A percentile compares a stretch with the other conserved stretches of the same genome.
phyloP scores from a whole-genome alignment of 768 basidiomycete species.

The Leucocoprinus sp. region DNA sequence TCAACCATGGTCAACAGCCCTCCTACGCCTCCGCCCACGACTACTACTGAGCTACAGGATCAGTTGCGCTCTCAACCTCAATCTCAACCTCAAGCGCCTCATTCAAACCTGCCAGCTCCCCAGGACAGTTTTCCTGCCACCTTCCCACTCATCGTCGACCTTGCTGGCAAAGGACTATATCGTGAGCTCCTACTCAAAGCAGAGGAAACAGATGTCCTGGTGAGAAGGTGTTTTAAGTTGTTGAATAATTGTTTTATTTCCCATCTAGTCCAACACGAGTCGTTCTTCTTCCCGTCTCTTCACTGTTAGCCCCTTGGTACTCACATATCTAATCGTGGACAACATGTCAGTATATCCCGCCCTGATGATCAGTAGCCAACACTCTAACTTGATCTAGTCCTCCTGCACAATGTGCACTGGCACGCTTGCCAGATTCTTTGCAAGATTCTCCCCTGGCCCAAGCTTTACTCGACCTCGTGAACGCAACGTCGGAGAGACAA shows the following conservation, averaged over 20 bases:
- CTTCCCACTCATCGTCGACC: conserved; percentile 36
- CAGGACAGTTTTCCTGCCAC: conserved; percentile 35
- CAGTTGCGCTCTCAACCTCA: conserved; percentile 26
- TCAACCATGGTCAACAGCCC: conserved; percentile 46
- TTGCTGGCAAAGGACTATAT: conserved; percentile 37
- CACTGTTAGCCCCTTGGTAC: conserved; percentile 49
- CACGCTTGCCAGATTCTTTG: conserved; percentile 45
- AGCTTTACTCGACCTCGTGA: conserved; percentile 37
- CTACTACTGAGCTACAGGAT: conserved; percentile 47
- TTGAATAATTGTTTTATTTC: conserved; percentile 1
- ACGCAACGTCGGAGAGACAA: conserved; percentile 45
- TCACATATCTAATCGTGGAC: conserved; percentile 57
- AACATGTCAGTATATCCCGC: conserved; percentile 39
- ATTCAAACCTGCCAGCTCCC: conserved; percentile 6
- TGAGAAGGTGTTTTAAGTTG: conserved; percentile 22
- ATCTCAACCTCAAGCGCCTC: conserved; percentile 22
- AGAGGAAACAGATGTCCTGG: conserved; percentile 47
- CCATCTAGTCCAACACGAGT: conserved; percentile 23
- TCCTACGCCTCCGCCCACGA: conserved; percentile 56
- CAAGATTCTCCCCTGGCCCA: conserved; percentile 35
- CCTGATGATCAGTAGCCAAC: not conserved
- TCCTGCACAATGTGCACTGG: conserved; percentile 50
- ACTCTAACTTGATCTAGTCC: conserved; percentile 29
- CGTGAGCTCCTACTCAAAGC: conserved; percentile 35
- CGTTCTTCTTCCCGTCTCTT: conserved; percentile 39